Evolutionary conservation across 805 yeast genomes (phyloP).

Genomic region (Ogataea ramenticola): DNA sequence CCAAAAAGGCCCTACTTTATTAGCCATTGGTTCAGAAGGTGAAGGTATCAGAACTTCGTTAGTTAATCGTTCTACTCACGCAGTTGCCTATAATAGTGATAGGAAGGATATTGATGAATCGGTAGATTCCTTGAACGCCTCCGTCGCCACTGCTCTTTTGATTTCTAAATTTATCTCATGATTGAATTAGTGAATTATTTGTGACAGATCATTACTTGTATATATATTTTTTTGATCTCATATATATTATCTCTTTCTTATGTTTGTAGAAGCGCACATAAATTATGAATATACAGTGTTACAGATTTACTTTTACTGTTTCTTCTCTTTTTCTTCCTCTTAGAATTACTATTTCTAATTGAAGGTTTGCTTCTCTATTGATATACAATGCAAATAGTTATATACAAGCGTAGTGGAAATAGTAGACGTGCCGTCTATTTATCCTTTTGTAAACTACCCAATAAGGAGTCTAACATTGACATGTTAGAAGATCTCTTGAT

Average conservation of each 20-base stretch:
- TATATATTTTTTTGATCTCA: background rate
- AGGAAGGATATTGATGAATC: constrained; percentile 20
- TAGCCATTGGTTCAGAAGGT: constrained; percentile 84
- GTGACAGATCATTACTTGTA: too few relatives aligned
- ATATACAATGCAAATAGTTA: background rate
- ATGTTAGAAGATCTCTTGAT: constrained; percentile 3
- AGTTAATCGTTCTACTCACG: constrained; percentile 47
- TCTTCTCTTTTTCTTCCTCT: too few relatives aligned
- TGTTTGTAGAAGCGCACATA: too few relatives aligned
- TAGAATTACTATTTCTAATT: too few relatives aligned
- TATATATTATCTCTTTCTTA: too few relatives aligned
- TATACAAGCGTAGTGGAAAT: background rate
- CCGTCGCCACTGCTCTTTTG: constrained; percentile 79
- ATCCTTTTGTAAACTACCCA: constrained; percentile 9
- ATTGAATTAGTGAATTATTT: too few relatives aligned
- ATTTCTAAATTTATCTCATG: constrained; percentile 23
- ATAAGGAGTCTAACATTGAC: constrained; percentile 17
- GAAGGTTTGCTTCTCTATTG: too few relatives aligned
- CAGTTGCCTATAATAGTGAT: constrained; percentile 31
- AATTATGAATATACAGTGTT: too few relatives aligned
- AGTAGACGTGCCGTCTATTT: too few relatives aligned
- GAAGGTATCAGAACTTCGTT: constrained; percentile 68
- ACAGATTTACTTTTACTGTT: too few relatives aligned
- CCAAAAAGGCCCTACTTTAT: constrained; percentile 48
- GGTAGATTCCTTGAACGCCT: constrained; percentile 81